Base-by-base conservation (phyloP, 2,329 filamentous ascomycete species). In the Mycogone perniciosa region DNA sequence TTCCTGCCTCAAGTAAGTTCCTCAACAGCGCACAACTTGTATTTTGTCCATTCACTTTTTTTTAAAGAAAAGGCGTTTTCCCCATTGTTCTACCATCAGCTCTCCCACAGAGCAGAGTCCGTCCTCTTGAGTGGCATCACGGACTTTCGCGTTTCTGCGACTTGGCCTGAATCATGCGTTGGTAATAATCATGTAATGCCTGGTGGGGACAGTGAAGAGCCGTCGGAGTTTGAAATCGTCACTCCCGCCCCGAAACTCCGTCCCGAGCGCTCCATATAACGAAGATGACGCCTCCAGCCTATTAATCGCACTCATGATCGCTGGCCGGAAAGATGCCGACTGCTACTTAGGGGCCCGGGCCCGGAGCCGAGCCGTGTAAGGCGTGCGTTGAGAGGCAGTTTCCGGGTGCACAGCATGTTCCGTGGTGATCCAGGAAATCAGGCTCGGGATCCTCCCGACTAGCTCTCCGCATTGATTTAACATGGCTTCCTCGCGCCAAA, bases 221-320 rank as follows among this genome's bases (percentile, higher is more conserved):
- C 20, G 20, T 20, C 20, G 20, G 20, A 20, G 20, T 20, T 20
- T 20, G 20, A 20, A 20, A 7, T 6, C 5, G 26, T 11, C 47
- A 44, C 44, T 11, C 39, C 47, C 47, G 47, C 29, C 27, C 47
- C 47, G 47, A 50, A 50, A 33, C 9, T 41, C 47, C 33, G 20
- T 41, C 47, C 5, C 44, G 47, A 20, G 20, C 20, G 20, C 20
- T 20, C 20, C 20, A 20, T 20, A 20, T 20, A 20, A 20, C 20
- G 20, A 20, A 20, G 20, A 20, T 20, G 20, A 20, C 20, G 20
- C 20, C 20, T 20, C 10, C 34, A 6, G 35, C 41, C 26, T 50
- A 41, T 30, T 41, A 50, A 31, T 41, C 44, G 10, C 47, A 40
- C 3, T 35, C 47, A 31, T 13, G 10, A 10, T 5, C 9, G 37